A percentile compares a stretch with the other conserved stretches of the same genome.
phyloP scores from a whole-genome alignment of 2,329 filamentous ascomycete species.

The Zarea fungicola region DNA sequence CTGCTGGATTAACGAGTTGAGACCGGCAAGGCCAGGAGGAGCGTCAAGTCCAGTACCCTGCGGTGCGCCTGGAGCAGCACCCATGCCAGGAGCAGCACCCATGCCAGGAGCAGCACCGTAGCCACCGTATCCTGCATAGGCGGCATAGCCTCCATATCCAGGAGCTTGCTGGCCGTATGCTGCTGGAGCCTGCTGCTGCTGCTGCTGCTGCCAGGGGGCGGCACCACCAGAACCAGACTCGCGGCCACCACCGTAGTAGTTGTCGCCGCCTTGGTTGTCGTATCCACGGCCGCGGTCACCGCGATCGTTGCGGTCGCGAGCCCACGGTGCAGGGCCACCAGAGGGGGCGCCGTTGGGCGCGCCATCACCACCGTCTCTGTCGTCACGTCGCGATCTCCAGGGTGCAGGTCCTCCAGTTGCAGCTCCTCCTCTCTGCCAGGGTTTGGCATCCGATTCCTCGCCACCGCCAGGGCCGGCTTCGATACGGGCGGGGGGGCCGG shows the following conservation, averaged over 20 bases:
- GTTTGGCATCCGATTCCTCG: slow-evolving; percentile 62
- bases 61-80: slow-evolving; percentile 33
- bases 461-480: slow-evolving; percentile 69
- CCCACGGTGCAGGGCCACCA: slow-evolving; percentile 53
- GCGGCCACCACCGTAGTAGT: slow-evolving; percentile 22
- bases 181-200: slow-evolving; percentile 14
- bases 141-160: slow-evolving; percentile 53
- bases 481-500: slow-evolving; percentile 70
- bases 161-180: slow-evolving; percentile 43
- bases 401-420: slow-evolving; percentile 80
- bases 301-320: slow-evolving; percentile 56
- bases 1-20: slow-evolving; percentile 63
- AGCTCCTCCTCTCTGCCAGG: slow-evolving; percentile 83
- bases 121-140: slow-evolving; percentile 42
- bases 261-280: slow-evolving; percentile 30
- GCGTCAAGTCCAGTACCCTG: slow-evolving; percentile 44
- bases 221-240: slow-evolving; percentile 19
- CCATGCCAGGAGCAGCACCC: slow-evolving; percentile 35
- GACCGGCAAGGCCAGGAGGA: slow-evolving; percentile 51
- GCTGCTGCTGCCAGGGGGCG: slow-evolving; percentile 42
- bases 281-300: too few relatives aligned
- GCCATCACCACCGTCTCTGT: slow-evolving; percentile 41
- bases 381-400: slow-evolving; percentile 59
- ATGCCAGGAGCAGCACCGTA: slow-evolving; percentile 39
- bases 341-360: too few relatives aligned